phyloP scores from a whole-genome alignment of 1,284 basidiomycete species.

The Inonotus hispidus region DNA sequence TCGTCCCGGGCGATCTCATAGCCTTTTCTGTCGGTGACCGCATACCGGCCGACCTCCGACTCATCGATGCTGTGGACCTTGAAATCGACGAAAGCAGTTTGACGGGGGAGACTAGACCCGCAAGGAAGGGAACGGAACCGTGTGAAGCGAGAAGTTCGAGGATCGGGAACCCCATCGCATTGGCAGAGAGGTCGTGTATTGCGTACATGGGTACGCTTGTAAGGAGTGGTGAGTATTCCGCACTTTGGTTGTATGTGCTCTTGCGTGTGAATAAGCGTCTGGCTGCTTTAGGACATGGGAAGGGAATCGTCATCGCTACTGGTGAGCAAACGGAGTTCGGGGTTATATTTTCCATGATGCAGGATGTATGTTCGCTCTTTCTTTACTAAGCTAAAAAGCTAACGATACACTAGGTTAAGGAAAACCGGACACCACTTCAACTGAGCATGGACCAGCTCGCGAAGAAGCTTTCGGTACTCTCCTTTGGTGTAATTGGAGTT shows the following conservation, averaged over 20 bases:
- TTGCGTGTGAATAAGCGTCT: not conserved
- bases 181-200: constrained; percentile 86
- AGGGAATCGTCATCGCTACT: constrained; percentile 87
- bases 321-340: constrained; percentile 92
- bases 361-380: constrained; percentile 59
- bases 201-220: constrained; percentile 98
- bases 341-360: constrained; percentile 97
- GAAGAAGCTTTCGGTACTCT: constrained; percentile 84
- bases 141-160: constrained; percentile 31
- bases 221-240: constrained; percentile 60
- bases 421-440: constrained; percentile 91
- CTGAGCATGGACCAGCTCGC: constrained; percentile 96
- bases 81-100: constrained; percentile 95
- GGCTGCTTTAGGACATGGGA: constrained; percentile 61
- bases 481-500: constrained; percentile 89
- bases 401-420: constrained; percentile 60
- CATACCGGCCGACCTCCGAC: constrained; percentile 88
- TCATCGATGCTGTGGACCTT: constrained; percentile 74
- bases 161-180: constrained; percentile 50
- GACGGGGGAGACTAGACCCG: constrained; percentile 88
- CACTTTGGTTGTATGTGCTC: not conserved
- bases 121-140: constrained; percentile 61
- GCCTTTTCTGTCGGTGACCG: constrained; percentile 91
- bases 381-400: not conserved
- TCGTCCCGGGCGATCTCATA: constrained; percentile 93